Conservation (phyloP, 208 protist species). For the Leishmania arabica region DNA sequence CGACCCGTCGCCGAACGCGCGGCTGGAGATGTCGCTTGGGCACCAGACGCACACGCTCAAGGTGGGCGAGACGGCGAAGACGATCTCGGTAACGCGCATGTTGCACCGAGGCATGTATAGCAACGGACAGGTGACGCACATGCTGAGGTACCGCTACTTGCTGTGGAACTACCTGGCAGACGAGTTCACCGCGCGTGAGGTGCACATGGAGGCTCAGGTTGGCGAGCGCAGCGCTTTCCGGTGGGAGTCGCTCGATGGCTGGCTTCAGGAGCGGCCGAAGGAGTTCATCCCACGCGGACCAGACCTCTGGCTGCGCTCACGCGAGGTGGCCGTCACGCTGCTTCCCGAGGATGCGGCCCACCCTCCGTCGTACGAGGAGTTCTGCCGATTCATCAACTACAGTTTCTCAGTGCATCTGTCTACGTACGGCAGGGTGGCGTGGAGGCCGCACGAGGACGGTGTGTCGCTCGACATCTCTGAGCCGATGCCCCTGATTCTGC, state of each 20-base stretch:
- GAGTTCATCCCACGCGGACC: constrained; percentile 47
- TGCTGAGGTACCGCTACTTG: constrained; percentile 68
- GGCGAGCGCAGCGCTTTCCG: constrained; percentile 60
- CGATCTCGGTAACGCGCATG: constrained; percentile 72
- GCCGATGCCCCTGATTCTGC: constrained; percentile 13
- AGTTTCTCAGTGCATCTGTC: constrained; percentile 66
- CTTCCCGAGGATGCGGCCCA: constrained; percentile 52
- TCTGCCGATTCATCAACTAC: constrained; percentile 70
- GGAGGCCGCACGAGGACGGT: constrained; percentile 35
- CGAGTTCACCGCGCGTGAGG: constrained; percentile 48
- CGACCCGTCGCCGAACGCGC: constrained; percentile 58
- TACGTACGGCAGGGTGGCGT: constrained; percentile 40
- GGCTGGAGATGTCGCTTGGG: constrained; percentile 78
- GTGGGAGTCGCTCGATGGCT: constrained; percentile 79
- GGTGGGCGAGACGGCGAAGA: constrained; percentile 70
- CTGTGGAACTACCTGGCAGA: constrained; percentile 80
- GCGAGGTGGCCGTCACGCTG: constrained; percentile 69
- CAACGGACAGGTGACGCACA: constrained; percentile 68
- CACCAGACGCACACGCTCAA: constrained; percentile 88
- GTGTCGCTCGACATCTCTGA: constrained; percentile 37
- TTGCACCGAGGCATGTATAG: constrained; percentile 87
- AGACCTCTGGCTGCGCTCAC: constrained; percentile 43
- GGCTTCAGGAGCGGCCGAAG: constrained; percentile 56
- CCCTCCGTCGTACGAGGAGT: constrained; percentile 61
- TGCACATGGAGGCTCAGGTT: constrained; percentile 71